Conservation (phyloP, 2,329 filamentous ascomycete genomes). For the Cercospora sp. region DNA sequence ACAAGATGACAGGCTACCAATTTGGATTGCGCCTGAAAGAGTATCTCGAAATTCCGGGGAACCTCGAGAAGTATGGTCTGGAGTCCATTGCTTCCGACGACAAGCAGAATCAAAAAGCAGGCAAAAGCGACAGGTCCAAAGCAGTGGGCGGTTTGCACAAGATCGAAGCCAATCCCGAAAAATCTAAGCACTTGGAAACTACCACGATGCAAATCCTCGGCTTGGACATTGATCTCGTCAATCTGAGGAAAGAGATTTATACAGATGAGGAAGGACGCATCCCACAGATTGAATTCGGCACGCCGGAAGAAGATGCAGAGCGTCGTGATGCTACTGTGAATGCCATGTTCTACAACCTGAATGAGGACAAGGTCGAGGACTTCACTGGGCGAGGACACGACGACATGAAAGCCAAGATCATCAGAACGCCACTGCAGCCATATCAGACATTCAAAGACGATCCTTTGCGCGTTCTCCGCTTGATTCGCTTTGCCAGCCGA, state of each 20-base stretch:
- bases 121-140: slow-evolving; percentile 48
- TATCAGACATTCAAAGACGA: slow-evolving; percentile 94
- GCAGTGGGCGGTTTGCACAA: slow-evolving; percentile 79
- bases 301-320: slow-evolving; percentile 82
- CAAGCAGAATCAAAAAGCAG: slow-evolving; percentile 43
- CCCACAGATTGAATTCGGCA: slow-evolving; percentile 90
- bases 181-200: slow-evolving; percentile 94
- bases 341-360: slow-evolving; percentile 91
- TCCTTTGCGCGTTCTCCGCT: slow-evolving; percentile 78
- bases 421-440: slow-evolving; percentile 83
- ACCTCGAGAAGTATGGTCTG: slow-evolving; percentile 61
- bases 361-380: slow-evolving; percentile 78
- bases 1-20: slow-evolving; percentile 76
- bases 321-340: slow-evolving; percentile 93
- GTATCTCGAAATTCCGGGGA: slow-evolving; percentile 63
- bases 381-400: slow-evolving; percentile 71
- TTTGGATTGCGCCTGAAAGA: slow-evolving; percentile 70
- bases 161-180: slow-evolving; percentile 88
- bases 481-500: slow-evolving; percentile 87
- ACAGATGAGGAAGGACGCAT: slow-evolving; percentile 78
- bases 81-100: slow-evolving; percentile 41
- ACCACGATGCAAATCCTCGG: slow-evolving; percentile 82
- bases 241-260: slow-evolving; percentile 89
- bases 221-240: slow-evolving; percentile 90
- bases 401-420: slow-evolving; percentile 71